phyloP scores from a whole-genome alignment of 2,329 filamentous ascomycete genomes.

The Tolypocladium endophyticum region DNA sequence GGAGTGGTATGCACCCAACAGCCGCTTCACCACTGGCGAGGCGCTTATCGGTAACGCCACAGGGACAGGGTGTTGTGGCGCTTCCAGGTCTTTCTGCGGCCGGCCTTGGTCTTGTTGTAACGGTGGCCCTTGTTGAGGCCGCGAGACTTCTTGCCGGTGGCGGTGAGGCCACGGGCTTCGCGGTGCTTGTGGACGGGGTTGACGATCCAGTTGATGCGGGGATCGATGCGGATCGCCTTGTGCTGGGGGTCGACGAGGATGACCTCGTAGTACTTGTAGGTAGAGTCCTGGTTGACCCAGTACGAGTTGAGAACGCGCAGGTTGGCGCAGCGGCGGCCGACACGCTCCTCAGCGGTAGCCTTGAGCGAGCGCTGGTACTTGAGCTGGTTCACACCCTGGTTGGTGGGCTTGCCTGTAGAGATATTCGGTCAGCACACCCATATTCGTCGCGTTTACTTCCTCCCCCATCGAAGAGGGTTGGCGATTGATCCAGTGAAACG shows the following conservation, averaged over 20 bases:
- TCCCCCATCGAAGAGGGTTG: neutral
- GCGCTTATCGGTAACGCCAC: slow-evolving; percentile 85
- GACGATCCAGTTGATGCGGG: slow-evolving; percentile 99
- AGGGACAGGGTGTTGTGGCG: slow-evolving; percentile 98
- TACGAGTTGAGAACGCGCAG: slow-evolving; percentile 99
- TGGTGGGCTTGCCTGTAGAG: slow-evolving; percentile 91
- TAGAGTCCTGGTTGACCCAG: slow-evolving; percentile 99
- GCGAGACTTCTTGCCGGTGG: slow-evolving; percentile 98
- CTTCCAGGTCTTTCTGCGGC: slow-evolving; percentile 99
- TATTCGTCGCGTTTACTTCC: neutral
- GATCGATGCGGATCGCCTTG: slow-evolving; percentile 98
- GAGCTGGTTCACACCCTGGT: slow-evolving; percentile 99
- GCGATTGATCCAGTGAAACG: slow-evolving; percentile 17
- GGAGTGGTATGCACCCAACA: neutral
- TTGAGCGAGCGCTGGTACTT: slow-evolving; percentile 99
- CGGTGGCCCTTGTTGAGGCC: slow-evolving; percentile 98
- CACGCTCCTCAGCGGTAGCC: slow-evolving; percentile 98
- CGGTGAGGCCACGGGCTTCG: slow-evolving; percentile 92
- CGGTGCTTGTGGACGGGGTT: slow-evolving; percentile 99
- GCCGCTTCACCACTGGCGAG: slow-evolving; percentile 3
- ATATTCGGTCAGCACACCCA: slow-evolving; percentile 8
- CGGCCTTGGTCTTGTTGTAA: slow-evolving; percentile 97
- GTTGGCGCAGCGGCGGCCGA: slow-evolving; percentile 97
- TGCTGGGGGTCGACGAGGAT: slow-evolving; percentile 99
- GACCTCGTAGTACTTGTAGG: slow-evolving; percentile 99